Evolutionary conservation across 202 grass and related monocot genomes (phyloP), one percentile per base, ranked within the genome.

Genomic region (Zizania palustris): DNA sequence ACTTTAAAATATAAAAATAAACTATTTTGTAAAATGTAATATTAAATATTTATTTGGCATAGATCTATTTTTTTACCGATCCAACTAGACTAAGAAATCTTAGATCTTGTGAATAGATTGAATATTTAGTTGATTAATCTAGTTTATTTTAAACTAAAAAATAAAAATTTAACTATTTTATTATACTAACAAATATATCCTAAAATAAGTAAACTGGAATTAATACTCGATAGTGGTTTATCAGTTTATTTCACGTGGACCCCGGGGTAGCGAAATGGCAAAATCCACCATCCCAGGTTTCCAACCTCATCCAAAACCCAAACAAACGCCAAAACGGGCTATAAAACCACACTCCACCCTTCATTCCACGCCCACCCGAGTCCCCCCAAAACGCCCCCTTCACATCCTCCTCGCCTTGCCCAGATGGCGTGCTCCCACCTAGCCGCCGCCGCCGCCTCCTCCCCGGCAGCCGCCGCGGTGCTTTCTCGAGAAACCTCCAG

Each of bases 401-500:
- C 22, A 0, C 9, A 14, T 36, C 46, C 6, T 1, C 66, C 36
- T 14, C 66, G 11, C 49, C 15, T 7, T 15, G 12, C 48, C 39
- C 21, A 11, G 13, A 88, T 88, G 86, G 81, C 76, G 16, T 84
- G 46, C 81, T 40, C 68, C 68, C 58, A 49, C 16, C 76, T 88
- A 6, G 48, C 48, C 58, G 76, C 76, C 70, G n/a, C n/a, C n/a
- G 46, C 75, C 42, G 58, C 71, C 42, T 55, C 46, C 1, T 71
- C 76, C 1, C 21, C 56, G 56, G 63, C 41, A 0, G 0, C 81
- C 16, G 14, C 48, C 6, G 14, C 34, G 9, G 3, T 48, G 45
- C 46, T 55, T 10, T 83, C 81, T 0, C 42, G 41, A 34, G 41
- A 57, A 16, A 5, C 58, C 21, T 43, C 75, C 11, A 42, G 19